Percentiles rank a stretch among this genome's conserved stretches.
These are phyloP conservation scores for Tritrichomonas musculus DNA, from an alignment of 208 protist genomes.

Conservation along the genomic window DNA sequence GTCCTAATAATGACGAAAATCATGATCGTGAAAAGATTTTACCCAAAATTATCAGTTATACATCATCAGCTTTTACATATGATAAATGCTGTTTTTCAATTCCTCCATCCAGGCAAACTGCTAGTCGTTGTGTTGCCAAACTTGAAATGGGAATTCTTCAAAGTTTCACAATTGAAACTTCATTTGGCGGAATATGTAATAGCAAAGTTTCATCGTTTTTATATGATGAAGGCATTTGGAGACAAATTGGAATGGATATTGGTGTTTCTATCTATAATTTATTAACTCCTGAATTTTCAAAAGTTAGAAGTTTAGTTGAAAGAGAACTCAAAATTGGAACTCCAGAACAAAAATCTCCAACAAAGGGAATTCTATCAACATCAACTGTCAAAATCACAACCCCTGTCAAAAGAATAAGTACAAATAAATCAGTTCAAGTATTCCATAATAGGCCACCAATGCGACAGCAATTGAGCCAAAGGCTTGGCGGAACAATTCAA, in stretches of 20 bases:
- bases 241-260: background rate
- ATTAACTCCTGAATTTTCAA: background rate
- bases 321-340: no score
- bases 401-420: no score
- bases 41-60: background rate
- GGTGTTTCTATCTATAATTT: background rate
- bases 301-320: no score
- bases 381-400: no score
- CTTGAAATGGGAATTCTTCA: background rate
- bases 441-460: no score
- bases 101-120: background rate
- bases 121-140: background rate
- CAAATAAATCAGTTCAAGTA: no score
- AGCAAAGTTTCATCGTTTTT: background rate
- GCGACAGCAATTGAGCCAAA: no score
- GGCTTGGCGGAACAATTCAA: no score
- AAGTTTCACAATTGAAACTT: slow-evolving; percentile 1
- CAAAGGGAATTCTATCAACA: no score
- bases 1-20: background rate
- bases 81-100: background rate
- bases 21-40: background rate
- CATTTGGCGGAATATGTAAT: background rate
- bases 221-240: background rate
- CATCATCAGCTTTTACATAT: background rate
- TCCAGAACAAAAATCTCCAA: no score